Base-by-base conservation (phyloP, 2,329 filamentous ascomycete species). In the Trichoderma atrobrunneum region DNA sequence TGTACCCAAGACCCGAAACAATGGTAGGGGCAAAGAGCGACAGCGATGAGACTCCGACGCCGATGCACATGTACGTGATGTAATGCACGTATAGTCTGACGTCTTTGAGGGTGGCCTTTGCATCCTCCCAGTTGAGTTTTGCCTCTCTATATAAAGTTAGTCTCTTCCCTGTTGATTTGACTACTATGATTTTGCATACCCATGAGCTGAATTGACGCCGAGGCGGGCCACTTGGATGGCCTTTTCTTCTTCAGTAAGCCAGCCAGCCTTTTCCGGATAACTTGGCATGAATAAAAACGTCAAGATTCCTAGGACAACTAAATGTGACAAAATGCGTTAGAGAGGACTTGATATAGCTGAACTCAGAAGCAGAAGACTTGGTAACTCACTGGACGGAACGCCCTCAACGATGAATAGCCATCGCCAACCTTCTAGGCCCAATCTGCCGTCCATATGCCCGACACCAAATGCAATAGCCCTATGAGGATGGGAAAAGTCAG, bases 11-110 rank as follows among this genome's bases (percentile, higher is more conserved):
- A 4, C 73, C 73, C 5, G 62, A 59, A 60, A 78, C 73, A 28
- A 78, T 78, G 10, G 74, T 76, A 51, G 77, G 77, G 3, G 77
- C 73, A 68, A 77, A 77, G 77, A 87, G 51, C 0, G 62, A 65
- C 4, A 65, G 43, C 28, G 62, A 65, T 6, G 62, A 65, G 43
- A 65, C 62, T 1, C 62, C 62, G 4, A 65, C 62, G 2, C 62
- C 62, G 43, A 65, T 65, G 43, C 62, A 65, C 43, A 65, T 16
- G 30, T 65, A 65, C 12, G 62, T 65, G 3, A 65, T 32, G 18
- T 65, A 65, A 4, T 65, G 62, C 43, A 65, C 62, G 7, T 54
- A 65, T 54, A 65, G 7, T 5, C 62, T 65, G 14, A 54, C 28
- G 2, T 65, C 62, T 2, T 65, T 65, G n/a, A 65, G 43, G 0